Evolutionary conservation across 805 yeast species (phyloP).

Genomic region (Metschnikowia arizonensis): DNA sequence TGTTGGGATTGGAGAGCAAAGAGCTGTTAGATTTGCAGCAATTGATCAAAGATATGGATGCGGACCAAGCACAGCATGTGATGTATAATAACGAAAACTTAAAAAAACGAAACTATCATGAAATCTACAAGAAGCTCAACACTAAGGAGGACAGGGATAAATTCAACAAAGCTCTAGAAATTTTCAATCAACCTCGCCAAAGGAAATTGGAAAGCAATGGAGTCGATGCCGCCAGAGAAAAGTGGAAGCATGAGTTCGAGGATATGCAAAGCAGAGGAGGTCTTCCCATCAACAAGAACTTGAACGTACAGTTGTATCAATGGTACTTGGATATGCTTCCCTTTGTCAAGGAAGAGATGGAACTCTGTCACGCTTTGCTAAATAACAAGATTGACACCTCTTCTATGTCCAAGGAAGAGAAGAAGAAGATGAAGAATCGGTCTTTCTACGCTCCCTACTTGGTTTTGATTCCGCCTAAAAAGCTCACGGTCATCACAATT

Average conservation of each 20-base stretch:
- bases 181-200: slow-evolving; percentile 74
- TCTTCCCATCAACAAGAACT: slow-evolving; percentile 48
- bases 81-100: slow-evolving; percentile 31
- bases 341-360: slow-evolving; percentile 61
- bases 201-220: slow-evolving; percentile 71
- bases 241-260: slow-evolving; percentile 84
- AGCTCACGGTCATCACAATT: slow-evolving; percentile 78
- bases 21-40: slow-evolving; percentile 22
- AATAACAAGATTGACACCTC: slow-evolving; percentile 20
- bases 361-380: slow-evolving; percentile 47
- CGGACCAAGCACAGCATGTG: slow-evolving; percentile 24
- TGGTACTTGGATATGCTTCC: slow-evolving; percentile 82
- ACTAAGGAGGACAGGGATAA: slow-evolving; percentile 39
- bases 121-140: slow-evolving; percentile 51
- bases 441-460: slow-evolving; percentile 73
- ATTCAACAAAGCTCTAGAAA: slow-evolving; percentile 66
- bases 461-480: slow-evolving; percentile 67
- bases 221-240: slow-evolving; percentile 77
- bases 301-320: slow-evolving; percentile 73
- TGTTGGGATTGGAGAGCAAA: slow-evolving; percentile 39
- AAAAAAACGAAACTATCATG: slow-evolving; percentile 58
- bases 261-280: slow-evolving; percentile 58
- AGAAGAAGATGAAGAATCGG: slow-evolving; percentile 39
- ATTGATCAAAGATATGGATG: slow-evolving; percentile 27
- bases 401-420: slow-evolving; percentile 12